Percentiles rank a stretch among this genome's conserved stretches.
These are phyloP conservation scores for Kwoniella shandongensis DNA, from an alignment of 768 basidiomycete genomes.

Conservation along the genomic window DNA sequence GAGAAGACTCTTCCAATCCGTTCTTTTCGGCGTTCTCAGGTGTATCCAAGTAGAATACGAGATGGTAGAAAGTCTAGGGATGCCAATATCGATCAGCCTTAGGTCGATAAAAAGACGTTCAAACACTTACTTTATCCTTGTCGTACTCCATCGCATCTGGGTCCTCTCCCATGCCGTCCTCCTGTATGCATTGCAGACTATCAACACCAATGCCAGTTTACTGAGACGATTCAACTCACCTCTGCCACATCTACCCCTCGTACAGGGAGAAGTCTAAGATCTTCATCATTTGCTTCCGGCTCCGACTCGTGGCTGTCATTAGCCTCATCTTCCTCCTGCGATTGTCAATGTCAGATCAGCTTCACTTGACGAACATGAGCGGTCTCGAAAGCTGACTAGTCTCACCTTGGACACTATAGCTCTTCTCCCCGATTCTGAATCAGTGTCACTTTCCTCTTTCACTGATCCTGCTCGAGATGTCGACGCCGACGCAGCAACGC, in stretches of 20 bases:
- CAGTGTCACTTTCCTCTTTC: slow-evolving; percentile 30
- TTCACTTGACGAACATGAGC: too few relatives aligned
- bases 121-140: slow-evolving; percentile 56
- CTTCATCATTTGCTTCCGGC: slow-evolving; percentile 9
- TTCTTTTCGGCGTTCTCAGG: slow-evolving; percentile 68
- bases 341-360: neutral
- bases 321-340: slow-evolving; percentile 23
- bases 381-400: too few relatives aligned
- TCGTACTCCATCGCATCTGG: slow-evolving; percentile 74
- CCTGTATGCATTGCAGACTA: neutral
- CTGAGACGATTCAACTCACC: slow-evolving; percentile 6
- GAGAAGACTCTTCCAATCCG: slow-evolving; percentile 62
- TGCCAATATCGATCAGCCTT: neutral
- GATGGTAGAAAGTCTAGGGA: slow-evolving; percentile 69
- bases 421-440: slow-evolving; percentile 7
- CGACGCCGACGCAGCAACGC: neutral
- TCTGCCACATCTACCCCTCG: slow-evolving; percentile 10
- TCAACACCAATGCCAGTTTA: neutral
- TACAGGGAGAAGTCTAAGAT: slow-evolving; percentile 16
- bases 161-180: slow-evolving; percentile 69
- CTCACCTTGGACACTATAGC: slow-evolving; percentile 6
- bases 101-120: neutral
- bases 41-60: slow-evolving; percentile 90
- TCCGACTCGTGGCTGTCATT: slow-evolving; percentile 14
- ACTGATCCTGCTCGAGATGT: slow-evolving; percentile 8